These are phyloP conservation scores for Catenaria anguillulae DNA, from an alignment of 371 early-diverging fungal genomes.

Conservation along the genomic window DNA sequence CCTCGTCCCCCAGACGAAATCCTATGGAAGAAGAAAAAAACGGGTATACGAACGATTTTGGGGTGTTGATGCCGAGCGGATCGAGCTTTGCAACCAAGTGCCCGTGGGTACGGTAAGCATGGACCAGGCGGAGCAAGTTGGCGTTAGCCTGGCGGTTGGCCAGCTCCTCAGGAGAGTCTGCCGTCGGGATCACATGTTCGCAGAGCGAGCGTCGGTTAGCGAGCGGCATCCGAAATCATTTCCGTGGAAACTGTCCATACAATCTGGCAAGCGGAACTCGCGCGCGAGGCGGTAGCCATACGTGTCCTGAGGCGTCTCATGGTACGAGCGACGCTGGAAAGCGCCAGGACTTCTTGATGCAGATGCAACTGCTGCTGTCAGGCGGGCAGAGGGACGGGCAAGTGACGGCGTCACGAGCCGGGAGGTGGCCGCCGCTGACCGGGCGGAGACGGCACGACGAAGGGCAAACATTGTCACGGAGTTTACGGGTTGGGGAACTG, in stretches of 20 bases:
- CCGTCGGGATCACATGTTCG: no score
- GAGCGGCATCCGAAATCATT: no score
- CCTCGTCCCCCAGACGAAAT: not conserved
- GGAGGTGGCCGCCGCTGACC: not conserved
- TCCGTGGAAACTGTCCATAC: no score
- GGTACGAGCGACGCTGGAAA: not conserved
- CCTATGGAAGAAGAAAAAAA: conserved; percentile 5
- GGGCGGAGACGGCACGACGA: not conserved
- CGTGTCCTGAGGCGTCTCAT: conserved; percentile 26
- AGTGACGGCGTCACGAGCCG: not conserved
- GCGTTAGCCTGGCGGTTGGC: conserved; percentile 66
- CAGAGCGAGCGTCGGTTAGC: no score
- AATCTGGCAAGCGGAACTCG: conserved; percentile 50
- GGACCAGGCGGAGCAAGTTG: conserved; percentile 66
- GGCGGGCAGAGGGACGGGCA: not conserved
- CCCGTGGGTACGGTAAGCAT: conserved; percentile 68
- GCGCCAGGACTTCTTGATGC: not conserved
- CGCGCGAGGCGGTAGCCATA: conserved; percentile 72
- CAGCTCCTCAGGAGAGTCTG: conserved; percentile 49
- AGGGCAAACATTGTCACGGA: not conserved
- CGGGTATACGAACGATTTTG: conserved; percentile 48
- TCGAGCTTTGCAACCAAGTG: conserved; percentile 74
- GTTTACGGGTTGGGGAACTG: not conserved
- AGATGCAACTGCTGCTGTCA: not conserved
- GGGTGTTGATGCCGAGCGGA: conserved; percentile 57